Conservation (phyloP, 768 basidiomycete genomes). For the Tricholoma hemisulphureum region DNA sequence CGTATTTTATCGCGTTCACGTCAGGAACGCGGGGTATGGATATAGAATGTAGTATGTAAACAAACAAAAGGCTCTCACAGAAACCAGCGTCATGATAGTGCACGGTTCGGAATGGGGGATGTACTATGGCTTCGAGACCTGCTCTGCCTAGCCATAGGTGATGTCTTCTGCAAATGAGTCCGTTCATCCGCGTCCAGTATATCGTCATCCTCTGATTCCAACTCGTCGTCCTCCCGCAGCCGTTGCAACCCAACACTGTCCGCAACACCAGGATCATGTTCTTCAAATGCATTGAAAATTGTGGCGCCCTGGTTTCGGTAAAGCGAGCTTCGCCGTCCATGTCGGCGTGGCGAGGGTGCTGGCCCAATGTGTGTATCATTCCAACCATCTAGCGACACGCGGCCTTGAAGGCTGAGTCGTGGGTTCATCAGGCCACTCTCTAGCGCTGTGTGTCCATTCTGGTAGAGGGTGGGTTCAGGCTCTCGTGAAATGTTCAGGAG, state of each 20-base stretch:
- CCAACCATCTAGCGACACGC: constrained; percentile 81
- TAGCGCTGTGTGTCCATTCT: constrained; percentile 45
- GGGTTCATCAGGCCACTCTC: constrained; percentile 74
- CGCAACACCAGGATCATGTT: constrained; percentile 34
- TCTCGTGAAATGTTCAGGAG: constrained; percentile 80
- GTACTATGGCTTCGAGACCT: constrained; percentile 55
- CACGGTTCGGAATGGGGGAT: constrained; percentile 42
- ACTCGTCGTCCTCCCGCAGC: constrained; percentile 68
- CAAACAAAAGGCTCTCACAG: background rate
- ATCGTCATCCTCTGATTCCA: constrained; percentile 45
- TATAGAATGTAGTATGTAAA: constrained; percentile 5
- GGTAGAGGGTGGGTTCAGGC: constrained; percentile 44
- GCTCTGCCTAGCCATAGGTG: constrained; percentile 24
- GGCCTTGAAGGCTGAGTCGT: constrained; percentile 75
- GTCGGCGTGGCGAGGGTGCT: constrained; percentile 29
- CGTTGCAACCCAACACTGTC: constrained; percentile 56
- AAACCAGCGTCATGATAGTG: constrained; percentile 13
- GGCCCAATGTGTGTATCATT: constrained; percentile 31
- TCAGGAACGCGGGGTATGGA: constrained; percentile 15
- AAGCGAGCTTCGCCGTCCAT: constrained; percentile 64
- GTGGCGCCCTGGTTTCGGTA: constrained; percentile 64
- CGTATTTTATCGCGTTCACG: constrained; percentile 18
- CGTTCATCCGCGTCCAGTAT: constrained; percentile 44
- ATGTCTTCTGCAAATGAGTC: constrained; percentile 34
- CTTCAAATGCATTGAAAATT: constrained; percentile 78